Base-by-base conservation (phyloP, 805 yeast genomes). In the Lipomyces japonicus region DNA sequence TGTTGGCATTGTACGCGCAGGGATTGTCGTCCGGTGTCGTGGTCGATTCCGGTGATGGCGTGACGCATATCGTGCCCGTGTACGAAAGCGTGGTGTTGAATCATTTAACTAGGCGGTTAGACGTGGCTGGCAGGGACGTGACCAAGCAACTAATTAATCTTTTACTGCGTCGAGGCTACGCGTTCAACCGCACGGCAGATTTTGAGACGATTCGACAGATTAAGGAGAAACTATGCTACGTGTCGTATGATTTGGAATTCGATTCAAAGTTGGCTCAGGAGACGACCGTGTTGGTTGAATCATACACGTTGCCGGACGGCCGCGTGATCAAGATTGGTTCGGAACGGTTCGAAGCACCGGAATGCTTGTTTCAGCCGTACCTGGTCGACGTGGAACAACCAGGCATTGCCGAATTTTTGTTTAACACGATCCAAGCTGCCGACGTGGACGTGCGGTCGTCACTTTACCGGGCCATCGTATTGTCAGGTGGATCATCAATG, bases 41-140 rank as follows among this genome's bases (percentile, higher is more conserved):
- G 51, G 97, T 93, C 21, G 98, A 93, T 69, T 88, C 96, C 3
- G 98, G 98, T 65, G 97, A 90, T 68, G 97, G 97, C 71, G 98
- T 91, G 41, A 93, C 98, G 3, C 98, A 93, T 67, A 84, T 93
- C 69, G 97, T 93, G 38, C 98, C 98, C 21, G 98, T 93, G 35
- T 93, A 93, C 68, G 97, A 93, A 71, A 84, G 95, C 3, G 95
- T 87, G 38, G 98, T 93, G n/a, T 78, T 93, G 66, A 91, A 87
- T 68, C 97, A 93, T 69, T 75, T 88, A 63, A 91, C 96, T 18
- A 80, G 84, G 64, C 81, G 98, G 67, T 75, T 93, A 62, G 96
- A 93, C 68, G 95, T 93, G 54, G 98, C 98, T 3, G 98, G 98
- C 62, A 80, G 98, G 68, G 98, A 93, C 65, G 97, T 93, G 42